Evolutionary conservation across 2,329 filamentous ascomycete genomes (phyloP), one percentile per base, ranked within the genome.

Genomic region (Bipolaris gigantea): DNA sequence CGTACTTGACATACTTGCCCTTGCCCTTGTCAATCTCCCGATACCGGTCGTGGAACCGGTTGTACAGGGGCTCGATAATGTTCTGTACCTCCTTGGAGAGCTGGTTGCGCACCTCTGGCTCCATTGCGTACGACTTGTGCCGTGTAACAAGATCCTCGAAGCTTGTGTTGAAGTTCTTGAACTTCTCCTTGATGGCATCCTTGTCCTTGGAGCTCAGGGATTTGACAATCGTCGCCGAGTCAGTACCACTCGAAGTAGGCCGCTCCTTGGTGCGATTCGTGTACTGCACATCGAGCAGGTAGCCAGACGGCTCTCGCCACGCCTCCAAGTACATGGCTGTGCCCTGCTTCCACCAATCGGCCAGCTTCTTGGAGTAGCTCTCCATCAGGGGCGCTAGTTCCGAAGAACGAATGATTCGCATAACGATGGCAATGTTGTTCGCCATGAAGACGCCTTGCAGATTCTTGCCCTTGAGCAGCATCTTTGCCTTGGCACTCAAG

Each of bases 1-100:
- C 92, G 73, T 96, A 97, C 79, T 96, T 97, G 73, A 96, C 92
- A 75, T 97, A 96, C 76, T 99, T 99, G 64, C 93, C 93, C 77
- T 92, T 95, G 55, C 94, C 94, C 79, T 96, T 97, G 77, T 97
- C 93, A 61, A 97, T 87, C 76, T 97, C 94, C 73, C 97, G 92
- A 73, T 99, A 99, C 25, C 93, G 85, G 76, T 97, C 94, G 86
- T 91, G 97, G 77, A 99, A 99, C 41, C 94, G 84, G 58, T 89
- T 89, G 77, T 99, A 99, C 13, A 99, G 81, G 50, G 93, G 92
- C 77, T 97, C 93, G 51, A 99, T 87, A 77, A 96, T 90, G 65
- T 88, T 87, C 73, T 94, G 90, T 60, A 97, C 88, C 69, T 97
- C 92, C 65, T 88, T 86, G 15, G 86, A 87, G 66, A 97, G 83